Conservation (phyloP, 2,329 filamentous ascomycete genomes). For the Aspergillus persii region DNA sequence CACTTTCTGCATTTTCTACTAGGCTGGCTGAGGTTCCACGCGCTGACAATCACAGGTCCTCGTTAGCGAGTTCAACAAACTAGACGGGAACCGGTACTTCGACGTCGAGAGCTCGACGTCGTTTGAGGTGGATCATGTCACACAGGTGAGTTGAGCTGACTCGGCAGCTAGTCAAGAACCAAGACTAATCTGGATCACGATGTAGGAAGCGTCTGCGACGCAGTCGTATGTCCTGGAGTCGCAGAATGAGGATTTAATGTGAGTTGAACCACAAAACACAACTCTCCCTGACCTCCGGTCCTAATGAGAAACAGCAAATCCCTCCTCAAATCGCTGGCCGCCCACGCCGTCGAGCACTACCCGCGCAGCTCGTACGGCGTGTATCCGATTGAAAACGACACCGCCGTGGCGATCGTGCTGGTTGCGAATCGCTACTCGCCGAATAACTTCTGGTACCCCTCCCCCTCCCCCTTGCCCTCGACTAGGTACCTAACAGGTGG, state of each 20-base stretch:
- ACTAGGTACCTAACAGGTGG: no score
- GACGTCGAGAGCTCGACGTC: conserved; percentile 85
- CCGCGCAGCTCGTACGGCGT: conserved; percentile 76
- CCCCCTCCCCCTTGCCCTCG: no score
- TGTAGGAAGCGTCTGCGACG: conserved; percentile 73
- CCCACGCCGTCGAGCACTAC: conserved; percentile 86
- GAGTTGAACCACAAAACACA: conserved; percentile 34
- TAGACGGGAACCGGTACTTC: conserved; percentile 81
- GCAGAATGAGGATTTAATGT: conserved; percentile 75
- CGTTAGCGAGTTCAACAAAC: conserved; percentile 79
- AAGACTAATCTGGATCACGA: not conserved
- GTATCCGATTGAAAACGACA: conserved; percentile 75
- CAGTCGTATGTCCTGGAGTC: conserved; percentile 80
- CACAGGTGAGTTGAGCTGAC: conserved; percentile 54
- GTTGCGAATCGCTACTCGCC: conserved; percentile 97
- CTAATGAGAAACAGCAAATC: conserved; percentile 66
- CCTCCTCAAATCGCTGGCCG: conserved; percentile 70
- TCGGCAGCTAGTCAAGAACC: not conserved
- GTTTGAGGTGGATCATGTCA: conserved; percentile 82
- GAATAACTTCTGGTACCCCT: conserved; percentile 84
- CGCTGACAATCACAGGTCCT: conserved; percentile 55
- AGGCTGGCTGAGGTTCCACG: not conserved
- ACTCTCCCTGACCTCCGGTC: no score
- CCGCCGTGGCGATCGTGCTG: conserved; percentile 74
- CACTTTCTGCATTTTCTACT: not conserved